phyloP scores from a whole-genome alignment of 176 grass and related monocot species.

The Chrysopogon serrulatus region DNA sequence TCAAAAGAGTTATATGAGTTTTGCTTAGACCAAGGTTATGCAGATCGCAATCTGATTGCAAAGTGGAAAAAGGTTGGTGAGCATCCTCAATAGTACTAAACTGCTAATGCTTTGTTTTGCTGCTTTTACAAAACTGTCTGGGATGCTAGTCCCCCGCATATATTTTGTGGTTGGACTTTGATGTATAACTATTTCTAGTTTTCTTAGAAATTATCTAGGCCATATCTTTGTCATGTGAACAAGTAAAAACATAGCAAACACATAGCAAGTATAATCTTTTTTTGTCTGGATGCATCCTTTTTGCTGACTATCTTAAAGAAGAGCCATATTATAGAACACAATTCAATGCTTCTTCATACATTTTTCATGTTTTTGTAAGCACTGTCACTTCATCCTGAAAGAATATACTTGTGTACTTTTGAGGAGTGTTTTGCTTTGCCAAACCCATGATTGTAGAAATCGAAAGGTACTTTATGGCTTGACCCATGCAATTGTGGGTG shows the following conservation, averaged over 20 bases:
- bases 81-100: neutral
- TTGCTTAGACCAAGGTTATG: constrained; percentile 85
- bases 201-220: neutral
- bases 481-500: neutral
- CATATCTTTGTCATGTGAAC: neutral
- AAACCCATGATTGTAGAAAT: neutral
- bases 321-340: neutral
- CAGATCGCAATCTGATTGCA: constrained; percentile 81
- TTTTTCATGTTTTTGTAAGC: neutral
- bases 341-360: neutral
- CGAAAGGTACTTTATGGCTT: neutral
- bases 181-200: neutral
- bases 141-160: neutral
- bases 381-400: neutral
- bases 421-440: neutral
- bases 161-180: neutral
- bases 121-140: neutral
- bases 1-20: constrained; percentile 82
- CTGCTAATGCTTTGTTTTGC: neutral
- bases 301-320: neutral
- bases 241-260: neutral
- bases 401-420: neutral
- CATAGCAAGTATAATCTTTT: neutral
- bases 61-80: constrained; percentile 87
- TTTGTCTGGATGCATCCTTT: neutral